Percentiles rank a stretch among this genome's conserved stretches.
These are phyloP conservation scores for Botrytis medusae DNA, from an alignment of 2,329 filamentous ascomycete genomes.

Conservation along the genomic window DNA sequence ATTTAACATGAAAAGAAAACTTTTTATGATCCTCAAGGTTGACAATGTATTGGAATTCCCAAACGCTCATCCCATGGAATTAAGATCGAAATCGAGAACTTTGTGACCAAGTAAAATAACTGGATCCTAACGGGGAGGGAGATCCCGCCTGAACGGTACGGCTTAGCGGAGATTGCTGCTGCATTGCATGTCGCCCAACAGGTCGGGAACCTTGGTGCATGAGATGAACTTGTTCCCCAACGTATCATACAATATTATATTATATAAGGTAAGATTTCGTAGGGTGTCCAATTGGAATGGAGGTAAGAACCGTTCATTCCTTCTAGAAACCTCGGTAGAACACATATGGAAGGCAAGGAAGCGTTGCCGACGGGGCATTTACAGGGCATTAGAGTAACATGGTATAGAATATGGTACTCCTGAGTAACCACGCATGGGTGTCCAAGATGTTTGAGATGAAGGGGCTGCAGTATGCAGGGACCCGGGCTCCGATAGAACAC, in stretches of 20 bases:
- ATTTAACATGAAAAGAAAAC: neutral
- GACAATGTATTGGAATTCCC: neutral
- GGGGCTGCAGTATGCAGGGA: conserved; percentile 20
- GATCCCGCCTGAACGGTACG: conserved; percentile 20
- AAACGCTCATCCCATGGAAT: neutral
- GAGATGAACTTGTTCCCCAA: conserved; percentile 11
- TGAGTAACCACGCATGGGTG: conserved; percentile 5
- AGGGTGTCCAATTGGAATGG: conserved; percentile 9
- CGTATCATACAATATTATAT: neutral
- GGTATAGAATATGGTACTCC: conserved; percentile 1
- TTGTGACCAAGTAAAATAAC: conserved; percentile 10
- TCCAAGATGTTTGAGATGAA: conserved; percentile 20
- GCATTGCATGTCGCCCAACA: conserved; percentile 21
- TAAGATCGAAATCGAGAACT: conserved; percentile 8
- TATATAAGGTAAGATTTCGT: conserved; percentile 16
- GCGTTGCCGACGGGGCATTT: conserved; percentile 17
- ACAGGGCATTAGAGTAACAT: conserved; percentile 8
- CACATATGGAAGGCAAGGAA: conserved; percentile 19
- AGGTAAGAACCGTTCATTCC: neutral
- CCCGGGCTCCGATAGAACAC: conserved; percentile 17
- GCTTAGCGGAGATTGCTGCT: conserved; percentile 20
- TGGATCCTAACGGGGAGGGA: conserved; percentile 8
- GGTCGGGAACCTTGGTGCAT: conserved; percentile 16
- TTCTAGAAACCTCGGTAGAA: conserved; percentile 24
- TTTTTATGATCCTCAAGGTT: neutral